These are phyloP conservation scores for Phytophthora brassicae DNA, from an alignment of 352 stramenopile genomes.

Conservation along the genomic window DNA sequence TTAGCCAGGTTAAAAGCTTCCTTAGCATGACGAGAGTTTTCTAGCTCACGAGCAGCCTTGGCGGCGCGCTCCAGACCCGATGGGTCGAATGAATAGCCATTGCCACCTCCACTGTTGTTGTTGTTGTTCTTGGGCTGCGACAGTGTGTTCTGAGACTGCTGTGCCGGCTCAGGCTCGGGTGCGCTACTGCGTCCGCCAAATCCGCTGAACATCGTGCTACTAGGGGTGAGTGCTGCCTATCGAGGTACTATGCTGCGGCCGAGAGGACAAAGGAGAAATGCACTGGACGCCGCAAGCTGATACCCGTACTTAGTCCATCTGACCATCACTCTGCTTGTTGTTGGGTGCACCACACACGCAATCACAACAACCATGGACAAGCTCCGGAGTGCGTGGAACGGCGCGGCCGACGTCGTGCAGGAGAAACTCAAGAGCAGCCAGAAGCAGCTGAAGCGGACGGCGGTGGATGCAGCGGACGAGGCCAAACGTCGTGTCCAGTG, in stretches of 20 bases:
- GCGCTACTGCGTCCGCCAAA: slow-evolving; percentile 48
- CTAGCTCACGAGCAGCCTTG: slow-evolving; percentile 97
- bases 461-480: slow-evolving; percentile 6
- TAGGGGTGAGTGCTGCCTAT: background rate
- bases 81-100: slow-evolving; percentile 93
- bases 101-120: slow-evolving; percentile 23
- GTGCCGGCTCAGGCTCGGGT: slow-evolving; percentile 25
- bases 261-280: slow-evolving; percentile 24
- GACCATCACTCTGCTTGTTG: slow-evolving; percentile 18
- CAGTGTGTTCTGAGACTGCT: slow-evolving; percentile 38
- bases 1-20: slow-evolving; percentile 96
- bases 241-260: slow-evolving; percentile 13
- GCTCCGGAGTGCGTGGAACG: slow-evolving; percentile 21
- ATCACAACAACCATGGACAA: slow-evolving; percentile 27
- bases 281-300: slow-evolving; percentile 32
- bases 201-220: slow-evolving; percentile 61
- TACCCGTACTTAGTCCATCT: slow-evolving; percentile 23
- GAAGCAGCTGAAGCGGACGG: slow-evolving; percentile 15
- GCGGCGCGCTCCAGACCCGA: slow-evolving; percentile 96
- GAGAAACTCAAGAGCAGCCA: slow-evolving; percentile 27
- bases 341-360: slow-evolving; percentile 14
- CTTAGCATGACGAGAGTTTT: slow-evolving; percentile 92
- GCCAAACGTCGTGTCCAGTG: slow-evolving; percentile 20
- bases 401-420: slow-evolving; percentile 27
- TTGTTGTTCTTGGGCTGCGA: slow-evolving; percentile 35